Evolutionary conservation across 2,329 filamentous ascomycete genomes (phyloP).

Genomic region (Furcasterigmium sp.): DNA sequence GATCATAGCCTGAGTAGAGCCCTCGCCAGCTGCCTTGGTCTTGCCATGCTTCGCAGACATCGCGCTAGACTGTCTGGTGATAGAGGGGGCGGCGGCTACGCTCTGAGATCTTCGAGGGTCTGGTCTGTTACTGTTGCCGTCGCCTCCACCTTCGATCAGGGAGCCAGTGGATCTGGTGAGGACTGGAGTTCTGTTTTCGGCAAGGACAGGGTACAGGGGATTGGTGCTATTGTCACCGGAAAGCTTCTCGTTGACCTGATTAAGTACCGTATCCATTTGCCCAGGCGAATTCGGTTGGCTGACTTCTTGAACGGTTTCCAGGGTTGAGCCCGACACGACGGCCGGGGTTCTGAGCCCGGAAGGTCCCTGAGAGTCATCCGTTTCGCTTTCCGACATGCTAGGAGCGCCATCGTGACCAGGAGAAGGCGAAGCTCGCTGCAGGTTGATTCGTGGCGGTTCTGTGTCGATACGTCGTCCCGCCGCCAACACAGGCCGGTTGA

Average conservation of each 20-base stretch:
- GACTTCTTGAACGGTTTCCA: constrained; percentile 90
- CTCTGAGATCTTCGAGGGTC: constrained; percentile 34
- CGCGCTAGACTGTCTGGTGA: constrained; percentile 59
- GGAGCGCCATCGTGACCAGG: constrained; percentile 30
- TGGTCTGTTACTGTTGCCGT: constrained; percentile 50
- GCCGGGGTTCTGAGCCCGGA: constrained; percentile 56
- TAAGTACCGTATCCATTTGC: constrained; percentile 39
- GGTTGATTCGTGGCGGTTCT: constrained; percentile 47
- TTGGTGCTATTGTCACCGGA: constrained; percentile 34
- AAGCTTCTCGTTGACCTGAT: constrained; percentile 47
- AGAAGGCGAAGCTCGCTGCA: constrained; percentile 44
- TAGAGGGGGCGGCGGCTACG: constrained; percentile 46
- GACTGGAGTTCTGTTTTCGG: constrained; percentile 36
- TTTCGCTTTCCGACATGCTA: constrained; percentile 43
- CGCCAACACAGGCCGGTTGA: constrained; percentile 39
- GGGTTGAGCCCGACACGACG: constrained; percentile 51
- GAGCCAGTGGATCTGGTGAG: constrained; percentile 37
- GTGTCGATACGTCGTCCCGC: constrained; percentile 41
- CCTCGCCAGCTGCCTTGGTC: constrained; percentile 60
- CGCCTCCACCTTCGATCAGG: constrained; percentile 57
- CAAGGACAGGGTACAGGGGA: constrained; percentile 31
- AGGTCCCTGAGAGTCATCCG: constrained; percentile 42
- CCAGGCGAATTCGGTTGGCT: constrained; percentile 70
- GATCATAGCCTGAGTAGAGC: constrained; percentile 85
- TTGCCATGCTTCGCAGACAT: constrained; percentile 63